A percentile compares a stretch with the other conserved stretches of the same genome.
Evolutionary conservation across 1,139 yeast species (phyloP).

Genomic region (Geotrichum fermentans): DNA sequence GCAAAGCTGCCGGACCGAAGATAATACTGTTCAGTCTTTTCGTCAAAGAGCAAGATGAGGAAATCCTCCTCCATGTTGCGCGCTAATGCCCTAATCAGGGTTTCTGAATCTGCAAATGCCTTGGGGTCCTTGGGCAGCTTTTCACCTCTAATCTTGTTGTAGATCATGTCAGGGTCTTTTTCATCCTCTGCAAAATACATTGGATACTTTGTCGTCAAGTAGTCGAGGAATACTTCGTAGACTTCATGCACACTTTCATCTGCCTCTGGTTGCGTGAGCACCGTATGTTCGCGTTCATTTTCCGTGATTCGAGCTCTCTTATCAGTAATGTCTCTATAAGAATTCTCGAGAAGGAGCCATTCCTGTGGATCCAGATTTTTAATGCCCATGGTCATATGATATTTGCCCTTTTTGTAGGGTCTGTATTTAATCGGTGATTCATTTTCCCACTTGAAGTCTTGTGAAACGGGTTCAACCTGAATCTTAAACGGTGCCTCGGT

Average conservation of each 20-base stretch:
- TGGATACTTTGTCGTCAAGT: slow-evolving; percentile 57
- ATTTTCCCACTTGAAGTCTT: slow-evolving; percentile 42
- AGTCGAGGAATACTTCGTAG: slow-evolving; percentile 48
- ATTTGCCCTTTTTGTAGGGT: slow-evolving; percentile 59
- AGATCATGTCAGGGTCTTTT: slow-evolving; percentile 30
- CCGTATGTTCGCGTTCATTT: slow-evolving; percentile 42
- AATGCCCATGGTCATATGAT: slow-evolving; percentile 67
- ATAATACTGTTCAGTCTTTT: slow-evolving; percentile 52
- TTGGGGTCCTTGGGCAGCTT: slow-evolving; percentile 37
- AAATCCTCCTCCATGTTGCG: slow-evolving; percentile 65
- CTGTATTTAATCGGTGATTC: slow-evolving; percentile 50
- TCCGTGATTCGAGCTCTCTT: slow-evolving; percentile 44
- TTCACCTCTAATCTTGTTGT: slow-evolving; percentile 45
- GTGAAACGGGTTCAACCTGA: slow-evolving; percentile 9
- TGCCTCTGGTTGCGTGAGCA: slow-evolving; percentile 41
- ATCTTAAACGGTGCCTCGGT: background rate
- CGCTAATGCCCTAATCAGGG: slow-evolving; percentile 43
- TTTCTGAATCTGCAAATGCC: slow-evolving; percentile 15
- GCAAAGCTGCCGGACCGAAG: slow-evolving; percentile 62
- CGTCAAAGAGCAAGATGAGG: slow-evolving; percentile 52
- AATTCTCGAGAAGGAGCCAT: slow-evolving; percentile 63
- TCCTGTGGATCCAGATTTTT: slow-evolving; percentile 52
- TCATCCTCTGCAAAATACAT: slow-evolving; percentile 43
- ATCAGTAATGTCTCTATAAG: slow-evolving; percentile 48
- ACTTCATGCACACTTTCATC: slow-evolving; percentile 52